These are phyloP conservation scores for Penicillium aurantiogriseum DNA, from an alignment of 2,329 filamentous ascomycete species.

Conservation along the genomic window DNA sequence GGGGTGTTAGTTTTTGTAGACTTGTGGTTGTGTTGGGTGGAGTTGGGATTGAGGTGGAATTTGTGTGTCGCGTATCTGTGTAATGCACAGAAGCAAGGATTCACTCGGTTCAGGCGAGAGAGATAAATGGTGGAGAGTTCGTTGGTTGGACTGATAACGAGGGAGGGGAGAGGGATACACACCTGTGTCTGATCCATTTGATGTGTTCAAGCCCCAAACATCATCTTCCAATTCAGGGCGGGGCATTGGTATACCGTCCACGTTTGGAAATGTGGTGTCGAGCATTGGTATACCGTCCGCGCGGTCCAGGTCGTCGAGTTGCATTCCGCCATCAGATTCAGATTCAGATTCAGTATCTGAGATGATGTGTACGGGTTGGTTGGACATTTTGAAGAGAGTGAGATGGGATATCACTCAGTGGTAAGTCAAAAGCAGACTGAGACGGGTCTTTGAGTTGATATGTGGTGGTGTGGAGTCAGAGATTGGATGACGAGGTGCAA, in stretches of 20 bases:
- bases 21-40: not conserved
- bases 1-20: not conserved
- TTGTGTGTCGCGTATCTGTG: not conserved
- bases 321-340: slow-evolving; percentile 26
- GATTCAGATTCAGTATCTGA: slow-evolving; percentile 19
- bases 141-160: not conserved
- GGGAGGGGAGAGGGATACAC: not conserved
- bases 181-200: not conserved
- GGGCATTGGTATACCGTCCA: not conserved
- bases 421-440: not conserved
- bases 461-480: not conserved
- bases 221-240: not conserved
- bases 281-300: not conserved
- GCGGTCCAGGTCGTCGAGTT: slow-evolving; percentile 20
- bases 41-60: not conserved
- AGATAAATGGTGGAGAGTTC: too few relatives aligned
- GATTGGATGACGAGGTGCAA: not conserved
- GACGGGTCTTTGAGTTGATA: not conserved
- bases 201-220: not conserved
- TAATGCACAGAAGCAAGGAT: not conserved
- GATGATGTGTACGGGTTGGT: slow-evolving; percentile 14
- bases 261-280: not conserved
- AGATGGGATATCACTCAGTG: not conserved
- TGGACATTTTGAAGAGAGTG: slow-evolving; percentile 12
- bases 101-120: not conserved